Percentiles rank a stretch among this genome's conserved stretches.
Conservation (phyloP, 106 monocot species). For the Dioscorea alata region DNA sequence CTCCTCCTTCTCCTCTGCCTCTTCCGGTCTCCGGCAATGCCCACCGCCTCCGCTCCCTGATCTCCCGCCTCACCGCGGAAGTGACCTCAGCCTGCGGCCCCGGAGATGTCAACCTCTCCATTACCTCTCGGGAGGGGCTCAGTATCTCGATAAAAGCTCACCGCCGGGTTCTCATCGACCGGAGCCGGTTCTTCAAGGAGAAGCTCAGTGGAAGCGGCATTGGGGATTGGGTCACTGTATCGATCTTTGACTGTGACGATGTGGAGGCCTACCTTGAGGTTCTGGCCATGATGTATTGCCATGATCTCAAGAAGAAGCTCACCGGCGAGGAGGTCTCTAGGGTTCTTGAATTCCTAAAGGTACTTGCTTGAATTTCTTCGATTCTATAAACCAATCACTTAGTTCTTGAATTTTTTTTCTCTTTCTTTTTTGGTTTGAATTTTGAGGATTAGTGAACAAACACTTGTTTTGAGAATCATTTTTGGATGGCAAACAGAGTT, state of each 20-base stretch:
- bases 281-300: constrained; percentile 59
- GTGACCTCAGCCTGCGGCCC: not conserved
- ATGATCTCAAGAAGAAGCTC: constrained; percentile 25
- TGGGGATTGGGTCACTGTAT: constrained; percentile 5
- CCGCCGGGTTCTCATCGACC: constrained; percentile 8
- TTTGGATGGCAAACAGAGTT: not conserved
- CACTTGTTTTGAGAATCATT: not conserved
- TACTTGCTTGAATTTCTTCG: constrained; percentile 7
- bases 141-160: constrained; percentile 8
- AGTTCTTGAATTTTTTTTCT: not conserved
- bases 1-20: not conserved
- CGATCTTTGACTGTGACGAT: constrained; percentile 57
- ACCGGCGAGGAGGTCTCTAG: constrained; percentile 19
- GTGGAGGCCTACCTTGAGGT: constrained; percentile 60
- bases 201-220: constrained; percentile 2
- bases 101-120: constrained; percentile 12
- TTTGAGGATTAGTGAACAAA: not conserved
- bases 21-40: not conserved
- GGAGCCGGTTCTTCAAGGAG: constrained; percentile 28
- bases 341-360: constrained; percentile 58
- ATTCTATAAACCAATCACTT: not conserved
- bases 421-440: not conserved
- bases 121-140: constrained; percentile 13
- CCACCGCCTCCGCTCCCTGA: not conserved
- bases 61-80: not conserved